These are phyloP conservation scores for Chytriomyces sp. DNA, from an alignment of 192 early-diverging fungal genomes.

Conservation along the genomic window DNA sequence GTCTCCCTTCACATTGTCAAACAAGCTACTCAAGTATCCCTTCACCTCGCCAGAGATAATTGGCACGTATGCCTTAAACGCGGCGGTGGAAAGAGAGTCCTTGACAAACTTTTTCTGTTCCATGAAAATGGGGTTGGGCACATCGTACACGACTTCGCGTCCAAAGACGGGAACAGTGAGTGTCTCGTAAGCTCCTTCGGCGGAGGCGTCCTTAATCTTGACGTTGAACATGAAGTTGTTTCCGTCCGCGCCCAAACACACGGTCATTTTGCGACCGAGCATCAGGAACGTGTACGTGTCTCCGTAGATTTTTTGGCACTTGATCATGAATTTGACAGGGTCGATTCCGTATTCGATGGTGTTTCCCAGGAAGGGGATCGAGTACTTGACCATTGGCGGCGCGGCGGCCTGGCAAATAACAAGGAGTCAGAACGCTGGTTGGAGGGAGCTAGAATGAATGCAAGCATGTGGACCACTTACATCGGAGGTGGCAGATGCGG, in stretches of 20 bases:
- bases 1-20: constrained; percentile 50
- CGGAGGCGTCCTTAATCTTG: constrained; percentile 80
- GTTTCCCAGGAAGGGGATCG: constrained; percentile 87
- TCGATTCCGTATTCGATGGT: constrained; percentile 86
- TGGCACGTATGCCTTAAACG: constrained; percentile 86
- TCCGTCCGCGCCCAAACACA: constrained; percentile 86
- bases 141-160: constrained; percentile 94
- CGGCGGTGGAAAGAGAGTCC: constrained; percentile 83
- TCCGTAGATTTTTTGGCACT: constrained; percentile 83
- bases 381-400: constrained; percentile 62
- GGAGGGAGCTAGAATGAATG: neutral
- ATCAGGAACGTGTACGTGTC: constrained; percentile 92
- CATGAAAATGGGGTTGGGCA: constrained; percentile 89
- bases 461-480: neutral
- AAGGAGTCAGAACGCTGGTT: neutral
- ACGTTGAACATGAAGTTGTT: constrained; percentile 98
- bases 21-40: constrained; percentile 69
- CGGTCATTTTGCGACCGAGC: constrained; percentile 89
- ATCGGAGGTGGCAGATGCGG: constrained; percentile 5
- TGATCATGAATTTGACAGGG: constrained; percentile 84
- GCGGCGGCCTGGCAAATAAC: neutral
- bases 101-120: constrained; percentile 99
- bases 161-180: constrained; percentile 96
- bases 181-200: constrained; percentile 90
- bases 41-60: constrained; percentile 82